Percentiles rank a stretch among this genome's conserved stretches.
These are phyloP conservation scores for Microsporum ferrugineum DNA, from an alignment of 2,329 filamentous ascomycete genomes.

Conservation along the genomic window DNA sequence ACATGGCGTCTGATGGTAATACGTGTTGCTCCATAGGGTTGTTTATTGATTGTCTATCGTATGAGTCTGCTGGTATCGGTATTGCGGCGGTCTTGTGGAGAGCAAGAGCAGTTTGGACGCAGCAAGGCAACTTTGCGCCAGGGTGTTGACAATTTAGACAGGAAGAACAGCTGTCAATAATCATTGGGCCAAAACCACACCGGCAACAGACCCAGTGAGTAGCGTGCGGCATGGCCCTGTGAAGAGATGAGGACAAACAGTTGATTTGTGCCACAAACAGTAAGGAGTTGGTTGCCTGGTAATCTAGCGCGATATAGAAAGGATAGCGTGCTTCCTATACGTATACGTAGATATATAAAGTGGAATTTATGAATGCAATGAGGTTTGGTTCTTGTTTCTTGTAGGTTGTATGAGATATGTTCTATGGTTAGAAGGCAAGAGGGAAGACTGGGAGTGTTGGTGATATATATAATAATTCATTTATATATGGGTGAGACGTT, in stretches of 20 bases:
- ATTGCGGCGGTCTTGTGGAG: not conserved
- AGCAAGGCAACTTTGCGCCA: conserved; percentile 13
- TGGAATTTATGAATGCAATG: not conserved
- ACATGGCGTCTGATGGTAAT: not conserved
- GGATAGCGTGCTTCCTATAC: not conserved
- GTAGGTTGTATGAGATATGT: not conserved
- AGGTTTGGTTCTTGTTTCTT: not conserved
- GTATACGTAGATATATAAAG: not conserved
- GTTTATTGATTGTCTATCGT: not conserved
- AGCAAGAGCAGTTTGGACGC: conserved; percentile 15
- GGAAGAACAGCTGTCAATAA: conserved; percentile 16
- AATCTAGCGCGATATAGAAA: not conserved
- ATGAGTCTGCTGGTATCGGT: not conserved
- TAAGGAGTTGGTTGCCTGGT: not conserved
- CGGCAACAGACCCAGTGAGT: conserved; percentile 27
- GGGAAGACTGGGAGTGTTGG: not conserved
- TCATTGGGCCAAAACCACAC: conserved; percentile 26
- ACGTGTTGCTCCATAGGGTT: not conserved
- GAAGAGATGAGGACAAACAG: not conserved
- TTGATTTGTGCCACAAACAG: not conserved
- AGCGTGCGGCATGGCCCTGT: conserved; percentile 16
- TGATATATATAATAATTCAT: conserved; percentile 1
- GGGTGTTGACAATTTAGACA: conserved; percentile 21
- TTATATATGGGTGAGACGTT: not conserved
- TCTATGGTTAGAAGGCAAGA: not conserved